These are phyloP conservation scores for Beauveria sp. DNA, from an alignment of 2,329 filamentous ascomycete genomes.

Conservation along the genomic window DNA sequence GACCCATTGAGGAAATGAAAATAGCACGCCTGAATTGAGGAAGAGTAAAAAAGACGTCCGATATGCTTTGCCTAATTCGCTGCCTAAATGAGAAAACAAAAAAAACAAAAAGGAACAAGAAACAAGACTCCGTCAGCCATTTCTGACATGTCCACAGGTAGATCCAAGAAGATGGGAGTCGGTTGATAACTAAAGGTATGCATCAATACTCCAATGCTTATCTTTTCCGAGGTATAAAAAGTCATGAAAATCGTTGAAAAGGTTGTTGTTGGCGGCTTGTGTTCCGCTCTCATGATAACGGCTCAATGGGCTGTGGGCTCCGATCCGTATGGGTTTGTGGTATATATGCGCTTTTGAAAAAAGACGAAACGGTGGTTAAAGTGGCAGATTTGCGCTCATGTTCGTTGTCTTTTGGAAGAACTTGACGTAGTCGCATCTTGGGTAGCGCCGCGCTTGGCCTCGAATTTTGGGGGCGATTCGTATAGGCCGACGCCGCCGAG, in stretches of 20 bases:
- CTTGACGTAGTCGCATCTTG: neutral
- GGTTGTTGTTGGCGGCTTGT: neutral
- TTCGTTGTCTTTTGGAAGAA: conserved; percentile 8
- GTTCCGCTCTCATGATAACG: neutral
- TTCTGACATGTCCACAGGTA: neutral
- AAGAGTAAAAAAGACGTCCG: neutral
- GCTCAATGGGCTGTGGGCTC: neutral
- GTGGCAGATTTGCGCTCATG: neutral
- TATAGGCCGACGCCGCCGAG: conserved; percentile 33
- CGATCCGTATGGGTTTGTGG: neutral
- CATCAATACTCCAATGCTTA: conserved; percentile 2
- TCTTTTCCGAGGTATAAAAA: conserved; percentile 2
- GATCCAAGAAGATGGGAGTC: neutral
- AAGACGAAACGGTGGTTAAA: neutral
- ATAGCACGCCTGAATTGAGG: neutral
- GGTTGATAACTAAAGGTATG: neutral
- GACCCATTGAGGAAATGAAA: neutral
- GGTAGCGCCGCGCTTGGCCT: conserved; percentile 2
- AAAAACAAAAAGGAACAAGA: neutral
- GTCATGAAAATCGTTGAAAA: conserved; percentile 3
- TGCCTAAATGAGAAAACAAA: neutral
- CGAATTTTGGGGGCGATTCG: conserved; percentile 8
- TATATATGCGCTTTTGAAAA: neutral
- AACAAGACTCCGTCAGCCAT: neutral
- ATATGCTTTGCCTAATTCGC: conserved; percentile 1